Percentiles rank a stretch among this genome's conserved stretches.
Evolutionary conservation across 2,329 filamentous ascomycete genomes (phyloP).

Genomic region (Monilinia aucupariae): DNA sequence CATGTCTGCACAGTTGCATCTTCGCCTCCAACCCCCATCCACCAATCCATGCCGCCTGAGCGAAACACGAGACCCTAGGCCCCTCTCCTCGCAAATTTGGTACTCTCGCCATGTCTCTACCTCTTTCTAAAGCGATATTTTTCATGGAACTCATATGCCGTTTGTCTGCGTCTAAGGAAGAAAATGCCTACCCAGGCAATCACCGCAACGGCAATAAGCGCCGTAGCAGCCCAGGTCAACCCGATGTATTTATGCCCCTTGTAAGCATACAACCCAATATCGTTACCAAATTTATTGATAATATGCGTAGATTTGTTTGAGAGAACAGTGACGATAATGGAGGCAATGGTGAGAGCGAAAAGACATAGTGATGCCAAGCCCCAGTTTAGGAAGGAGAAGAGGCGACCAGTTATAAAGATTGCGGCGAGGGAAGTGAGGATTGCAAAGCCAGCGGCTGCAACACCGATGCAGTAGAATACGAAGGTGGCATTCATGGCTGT

Average conservation of each 20-base stretch:
- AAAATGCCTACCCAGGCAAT: conserved; percentile 33
- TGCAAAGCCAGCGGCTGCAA: conserved; percentile 46
- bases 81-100: conserved; percentile 8
- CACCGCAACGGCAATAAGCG: conserved; percentile 37
- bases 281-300: conserved; percentile 39
- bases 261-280: conserved; percentile 34
- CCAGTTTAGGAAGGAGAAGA: conserved; percentile 47
- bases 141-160: conserved; percentile 27
- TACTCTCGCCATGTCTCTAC: conserved; percentile 1
- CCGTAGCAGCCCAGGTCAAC: conserved; percentile 55
- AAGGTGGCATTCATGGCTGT: conserved; percentile 48
- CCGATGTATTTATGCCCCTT: conserved; percentile 51
- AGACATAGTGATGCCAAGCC: conserved; percentile 43
- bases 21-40: not conserved
- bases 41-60: not conserved
- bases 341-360: conserved; percentile 61
- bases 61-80: not conserved
- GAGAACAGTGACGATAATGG: conserved; percentile 65
- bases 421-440: conserved; percentile 43
- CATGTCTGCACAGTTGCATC: not conserved
- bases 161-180: conserved; percentile 26
- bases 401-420: conserved; percentile 39
- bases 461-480: conserved; percentile 54
- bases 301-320: conserved; percentile 47
- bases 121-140: conserved; percentile 20